These are phyloP conservation scores for Epichloe sp. DNA, from an alignment of 2,329 filamentous ascomycete species.

Conservation along the genomic window DNA sequence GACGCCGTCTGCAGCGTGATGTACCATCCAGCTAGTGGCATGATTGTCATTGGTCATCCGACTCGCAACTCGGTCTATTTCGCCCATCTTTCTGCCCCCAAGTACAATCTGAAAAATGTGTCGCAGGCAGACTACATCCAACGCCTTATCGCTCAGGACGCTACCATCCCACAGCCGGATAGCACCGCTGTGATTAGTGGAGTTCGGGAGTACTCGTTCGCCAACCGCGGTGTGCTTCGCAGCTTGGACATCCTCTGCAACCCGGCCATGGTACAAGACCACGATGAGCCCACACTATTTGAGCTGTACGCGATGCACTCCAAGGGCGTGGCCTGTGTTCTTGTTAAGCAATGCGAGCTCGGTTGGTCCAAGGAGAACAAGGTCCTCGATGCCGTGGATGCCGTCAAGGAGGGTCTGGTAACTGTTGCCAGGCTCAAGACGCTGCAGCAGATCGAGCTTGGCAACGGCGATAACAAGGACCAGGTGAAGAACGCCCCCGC, in stretches of 20 bases:
- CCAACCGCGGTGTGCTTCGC: constrained; percentile 71
- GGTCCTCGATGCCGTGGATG: constrained; percentile 66
- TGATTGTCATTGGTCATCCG: constrained; percentile 89
- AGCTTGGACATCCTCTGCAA: constrained; percentile 79
- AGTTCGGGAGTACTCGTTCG: constrained; percentile 87
- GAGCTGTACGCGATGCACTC: constrained; percentile 97
- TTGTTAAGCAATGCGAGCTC: constrained; percentile 75
- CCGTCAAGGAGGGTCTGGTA: constrained; percentile 59
- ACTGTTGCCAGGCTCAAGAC: constrained; percentile 57
- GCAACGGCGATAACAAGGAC: constrained; percentile 22
- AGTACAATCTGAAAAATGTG: constrained; percentile 72
- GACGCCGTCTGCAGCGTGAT: constrained; percentile 96
- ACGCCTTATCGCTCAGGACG: constrained; percentile 59
- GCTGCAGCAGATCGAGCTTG: constrained; percentile 29
- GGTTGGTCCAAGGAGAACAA: constrained; percentile 89
- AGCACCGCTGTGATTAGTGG: constrained; percentile 96
- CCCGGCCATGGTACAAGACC: constrained; percentile 48
- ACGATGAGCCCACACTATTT: constrained; percentile 65
- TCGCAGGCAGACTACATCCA: constrained; percentile 82
- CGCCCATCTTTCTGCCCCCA: constrained; percentile 84
- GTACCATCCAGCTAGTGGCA: constrained; percentile 84
- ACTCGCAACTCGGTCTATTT: constrained; percentile 97
- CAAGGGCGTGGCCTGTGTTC: constrained; percentile 83
- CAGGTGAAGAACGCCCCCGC: constrained; percentile 24
- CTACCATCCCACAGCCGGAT: constrained; percentile 68